phyloP scores from a whole-genome alignment of 495 filamentous ascomycete species.

The Penicillium tannophilum region DNA sequence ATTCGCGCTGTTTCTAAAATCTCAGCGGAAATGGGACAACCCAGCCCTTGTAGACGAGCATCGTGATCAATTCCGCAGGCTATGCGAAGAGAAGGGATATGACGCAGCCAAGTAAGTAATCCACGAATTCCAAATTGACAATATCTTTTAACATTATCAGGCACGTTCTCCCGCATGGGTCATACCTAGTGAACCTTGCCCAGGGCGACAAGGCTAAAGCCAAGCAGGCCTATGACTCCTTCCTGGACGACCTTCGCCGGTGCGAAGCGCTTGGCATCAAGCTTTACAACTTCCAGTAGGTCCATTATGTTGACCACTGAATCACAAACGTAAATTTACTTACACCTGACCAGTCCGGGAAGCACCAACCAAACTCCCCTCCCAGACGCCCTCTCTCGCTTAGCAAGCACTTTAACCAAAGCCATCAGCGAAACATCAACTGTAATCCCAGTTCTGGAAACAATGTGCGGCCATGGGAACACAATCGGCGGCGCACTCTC shows the following conservation, averaged over 20 bases:
- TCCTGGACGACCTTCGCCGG: slow-evolving; percentile 84
- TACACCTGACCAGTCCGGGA: slow-evolving; percentile 59
- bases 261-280: slow-evolving; percentile 87
- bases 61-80: slow-evolving; percentile 62
- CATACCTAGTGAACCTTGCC: slow-evolving; percentile 94
- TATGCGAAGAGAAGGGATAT: slow-evolving; percentile 71
- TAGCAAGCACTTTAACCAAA: slow-evolving; percentile 76
- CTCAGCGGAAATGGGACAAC: slow-evolving; percentile 91
- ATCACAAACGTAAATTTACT: slow-evolving; percentile 14
- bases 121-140: not conserved
- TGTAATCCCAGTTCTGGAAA: slow-evolving; percentile 86
- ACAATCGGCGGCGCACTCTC: slow-evolving; percentile 84
- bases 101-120: slow-evolving; percentile 59
- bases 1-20: slow-evolving; percentile 93
- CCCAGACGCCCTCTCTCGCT: slow-evolving; percentile 69
- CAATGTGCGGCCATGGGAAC: slow-evolving; percentile 89
- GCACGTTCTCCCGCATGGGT: slow-evolving; percentile 87
- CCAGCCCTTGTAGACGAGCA: slow-evolving; percentile 72
- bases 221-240: slow-evolving; percentile 81
- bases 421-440: slow-evolving; percentile 73
- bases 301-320: not conserved
- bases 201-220: slow-evolving; percentile 77
- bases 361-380: slow-evolving; percentile 67
- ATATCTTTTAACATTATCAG: slow-evolving; percentile 23
- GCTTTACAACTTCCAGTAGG: slow-evolving; percentile 93